Base-by-base conservation (phyloP, 495 filamentous ascomycete genomes). In the Lophiotrema nucula region DNA sequence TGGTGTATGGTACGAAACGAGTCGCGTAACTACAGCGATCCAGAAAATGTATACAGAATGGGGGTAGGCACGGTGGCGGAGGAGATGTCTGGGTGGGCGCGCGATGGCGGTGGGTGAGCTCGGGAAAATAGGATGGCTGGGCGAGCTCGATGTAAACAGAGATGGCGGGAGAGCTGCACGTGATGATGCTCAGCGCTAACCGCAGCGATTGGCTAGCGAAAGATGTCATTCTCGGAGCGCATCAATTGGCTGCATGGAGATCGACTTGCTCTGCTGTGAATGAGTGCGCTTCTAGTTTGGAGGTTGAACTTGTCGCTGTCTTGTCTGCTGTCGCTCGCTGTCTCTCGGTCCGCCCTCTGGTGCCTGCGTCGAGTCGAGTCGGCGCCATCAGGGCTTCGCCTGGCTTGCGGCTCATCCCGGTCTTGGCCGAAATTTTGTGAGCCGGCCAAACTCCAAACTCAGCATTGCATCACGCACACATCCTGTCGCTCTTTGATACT, bases 21-120 rank as follows among this genome's bases (percentile, higher is more conserved):
- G 73, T 79, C 74, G 75, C 75, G 68, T 51, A 53, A 56, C 54
- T 54, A 62, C 76, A 70, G 81, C 80, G 80, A 83, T 71, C 59
- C n/a, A n/a, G 12, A 1, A 21, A 49, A 48, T 44, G 54, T 44
- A 22, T 39, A 56, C 45, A 28, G 15, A 24, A 31, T 27, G 18
- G 64, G 33, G 37, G 24, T 24, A 58, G 26, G 56, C 33, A 24
- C 53, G 4, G 44, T 27, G 23, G 38, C 8, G 33, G 37, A 46
- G 35, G 28, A 4, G 41, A 10, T 13, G 41, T 49, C 19, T 43
- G 26, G 48, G 31, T 60, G 41, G 42, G 45, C n/a, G 52, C 16
- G 23, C 51, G 38, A 19, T 25, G 47, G 13, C n/a, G 15, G 43
- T 23, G 42, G 42, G 23, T 10, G 41, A 53, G 37, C 37, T 35